Conservation (phyloP, 345 rosid genomes). For the Rhodamnia argentea region DNA sequence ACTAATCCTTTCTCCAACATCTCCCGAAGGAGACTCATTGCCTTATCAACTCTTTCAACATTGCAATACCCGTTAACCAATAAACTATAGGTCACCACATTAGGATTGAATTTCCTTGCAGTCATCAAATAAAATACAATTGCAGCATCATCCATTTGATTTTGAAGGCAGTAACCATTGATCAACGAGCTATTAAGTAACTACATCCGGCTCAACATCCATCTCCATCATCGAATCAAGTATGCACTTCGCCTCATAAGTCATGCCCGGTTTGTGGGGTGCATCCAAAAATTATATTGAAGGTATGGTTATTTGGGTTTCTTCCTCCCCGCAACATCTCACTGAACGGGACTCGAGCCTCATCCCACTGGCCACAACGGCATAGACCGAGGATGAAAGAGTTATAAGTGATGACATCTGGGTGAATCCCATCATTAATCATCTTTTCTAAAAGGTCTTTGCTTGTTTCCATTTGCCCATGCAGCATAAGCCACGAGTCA, state of each 20-base stretch:
- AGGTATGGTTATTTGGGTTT: neutral
- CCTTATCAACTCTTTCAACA: neutral
- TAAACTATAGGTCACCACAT: neutral
- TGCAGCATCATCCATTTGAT: neutral
- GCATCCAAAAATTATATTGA: neutral
- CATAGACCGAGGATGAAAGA: neutral
- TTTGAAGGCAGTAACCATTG: neutral
- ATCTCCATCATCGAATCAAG: neutral
- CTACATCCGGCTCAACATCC: neutral
- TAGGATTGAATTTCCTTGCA: neutral
- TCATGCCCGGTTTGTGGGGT: neutral
- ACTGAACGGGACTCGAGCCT: neutral
- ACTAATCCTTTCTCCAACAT: conserved; percentile 1
- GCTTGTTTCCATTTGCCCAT: neutral
- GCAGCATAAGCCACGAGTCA: neutral
- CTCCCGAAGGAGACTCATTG: neutral
- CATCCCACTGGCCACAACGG: neutral
- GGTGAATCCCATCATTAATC: neutral
- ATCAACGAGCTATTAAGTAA: conserved; percentile 3
- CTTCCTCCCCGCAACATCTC: neutral
- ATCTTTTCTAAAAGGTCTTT: neutral
- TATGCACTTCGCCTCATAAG: neutral
- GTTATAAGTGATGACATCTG: neutral
- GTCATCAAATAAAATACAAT: neutral
- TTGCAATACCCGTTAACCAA: neutral